These are phyloP conservation scores for Grigorovia transvaalensis DNA, from an alignment of 805 yeast species.

Conservation along the genomic window DNA sequence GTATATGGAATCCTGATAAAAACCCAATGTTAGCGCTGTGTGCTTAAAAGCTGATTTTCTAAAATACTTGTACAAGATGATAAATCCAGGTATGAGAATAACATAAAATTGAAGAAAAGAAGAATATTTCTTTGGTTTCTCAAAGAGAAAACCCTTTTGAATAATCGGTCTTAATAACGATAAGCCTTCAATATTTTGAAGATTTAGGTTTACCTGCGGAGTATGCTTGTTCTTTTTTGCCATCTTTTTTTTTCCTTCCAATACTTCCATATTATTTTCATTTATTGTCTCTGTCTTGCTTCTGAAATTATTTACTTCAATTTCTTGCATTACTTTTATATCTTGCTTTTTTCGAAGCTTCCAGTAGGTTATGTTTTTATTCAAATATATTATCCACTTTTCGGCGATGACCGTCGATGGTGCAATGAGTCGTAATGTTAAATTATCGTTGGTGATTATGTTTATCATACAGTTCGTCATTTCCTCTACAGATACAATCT, in stretches of 20 bases:
- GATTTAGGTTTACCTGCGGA: conserved; percentile 43
- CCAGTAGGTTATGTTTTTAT: conserved; percentile 50
- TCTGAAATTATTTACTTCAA: conserved; percentile 37
- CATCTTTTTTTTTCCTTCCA: conserved; percentile 9
- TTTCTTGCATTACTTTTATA: conserved; percentile 25
- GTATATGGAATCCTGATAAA: conserved; percentile 31
- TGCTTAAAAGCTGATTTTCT: neutral
- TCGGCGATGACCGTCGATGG: conserved; percentile 39
- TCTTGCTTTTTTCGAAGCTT: conserved; percentile 34
- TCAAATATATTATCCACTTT: conserved; percentile 55
- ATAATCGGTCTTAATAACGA: conserved; percentile 52
- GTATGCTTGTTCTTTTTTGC: conserved; percentile 46
- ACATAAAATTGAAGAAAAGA: conserved; percentile 52
- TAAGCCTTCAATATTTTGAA: conserved; percentile 40
- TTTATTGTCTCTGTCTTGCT: conserved; percentile 18
- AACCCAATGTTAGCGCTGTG: neutral
- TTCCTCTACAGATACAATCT: conserved; percentile 12
- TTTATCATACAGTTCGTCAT: conserved; percentile 43
- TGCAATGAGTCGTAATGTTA: conserved; percentile 44
- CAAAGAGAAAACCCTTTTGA: conserved; percentile 56
- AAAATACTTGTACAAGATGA: conserved; percentile 46
- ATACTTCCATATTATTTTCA: conserved; percentile 36
- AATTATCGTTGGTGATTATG: conserved; percentile 38
- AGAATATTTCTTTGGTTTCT: conserved; percentile 59
- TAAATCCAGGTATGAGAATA: conserved; percentile 58